A percentile compares a stretch with the other conserved stretches of the same genome.
These are phyloP conservation scores for Paraleonurus japonicus DNA, from an alignment of 257 asterid species.

Conservation along the genomic window DNA sequence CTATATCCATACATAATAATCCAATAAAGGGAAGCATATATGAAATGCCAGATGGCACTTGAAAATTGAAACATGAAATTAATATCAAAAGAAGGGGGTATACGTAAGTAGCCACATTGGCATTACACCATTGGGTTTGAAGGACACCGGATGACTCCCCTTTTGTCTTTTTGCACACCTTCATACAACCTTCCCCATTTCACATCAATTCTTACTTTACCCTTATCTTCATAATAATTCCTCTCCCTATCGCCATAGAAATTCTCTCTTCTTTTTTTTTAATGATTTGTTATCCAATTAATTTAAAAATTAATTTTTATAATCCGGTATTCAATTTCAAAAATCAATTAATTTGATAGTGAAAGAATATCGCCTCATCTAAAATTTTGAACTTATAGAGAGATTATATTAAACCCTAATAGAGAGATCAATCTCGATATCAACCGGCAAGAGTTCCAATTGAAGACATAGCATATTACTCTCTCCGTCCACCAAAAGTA, in stretches of 20 bases:
- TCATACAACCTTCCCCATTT: not conserved
- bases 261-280: too few species aligned
- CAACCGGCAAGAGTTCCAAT: too few species aligned
- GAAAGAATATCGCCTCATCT: too few species aligned
- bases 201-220: not conserved
- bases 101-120: slow-evolving; percentile 24
- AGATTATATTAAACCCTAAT: too few species aligned
- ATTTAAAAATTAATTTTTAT: too few species aligned
- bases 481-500: too few species aligned
- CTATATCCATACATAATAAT: not conserved
- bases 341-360: too few species aligned
- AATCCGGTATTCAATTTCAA: too few species aligned
- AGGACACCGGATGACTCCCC: slow-evolving; percentile 32
- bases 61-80: not conserved
- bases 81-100: not conserved
- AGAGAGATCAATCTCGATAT: too few species aligned
- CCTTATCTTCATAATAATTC: slow-evolving; percentile 23
- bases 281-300: too few species aligned
- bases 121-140: slow-evolving; percentile 20
- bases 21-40: not conserved
- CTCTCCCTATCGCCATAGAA: slow-evolving; percentile 22
- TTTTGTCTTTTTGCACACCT: slow-evolving; percentile 33
- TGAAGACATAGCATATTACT: too few species aligned
- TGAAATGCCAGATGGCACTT: slow-evolving; percentile 25
- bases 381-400: too few species aligned